Evolutionary conservation across 768 basidiomycete genomes (phyloP).

Genomic region (Psilocybe azurescens): DNA sequence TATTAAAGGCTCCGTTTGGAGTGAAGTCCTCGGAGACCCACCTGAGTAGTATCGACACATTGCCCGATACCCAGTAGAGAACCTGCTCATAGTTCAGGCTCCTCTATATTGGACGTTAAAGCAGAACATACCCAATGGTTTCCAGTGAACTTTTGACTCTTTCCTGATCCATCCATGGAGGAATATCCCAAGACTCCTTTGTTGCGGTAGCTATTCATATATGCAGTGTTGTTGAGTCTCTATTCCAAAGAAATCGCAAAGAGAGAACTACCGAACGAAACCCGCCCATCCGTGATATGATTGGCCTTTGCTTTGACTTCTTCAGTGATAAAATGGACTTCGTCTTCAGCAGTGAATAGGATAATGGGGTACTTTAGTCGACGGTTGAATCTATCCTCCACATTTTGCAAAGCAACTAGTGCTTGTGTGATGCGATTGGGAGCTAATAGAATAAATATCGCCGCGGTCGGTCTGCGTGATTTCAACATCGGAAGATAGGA

Average conservation of each 20-base stretch:
- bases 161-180: conserved; percentile 25
- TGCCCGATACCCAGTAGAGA: conserved; percentile 32
- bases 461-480: conserved; percentile 24
- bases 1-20: background rate
- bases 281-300: conserved; percentile 32
- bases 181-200: conserved; percentile 30
- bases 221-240: background rate
- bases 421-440: conserved; percentile 32
- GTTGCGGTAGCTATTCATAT: conserved; percentile 21
- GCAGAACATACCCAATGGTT: conserved; percentile 26
- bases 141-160: conserved; percentile 27
- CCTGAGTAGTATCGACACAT: conserved; percentile 38
- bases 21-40: conserved; percentile 11
- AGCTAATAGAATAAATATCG: conserved; percentile 32
- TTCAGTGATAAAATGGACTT: conserved; percentile 25
- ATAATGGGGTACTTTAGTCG: conserved; percentile 35
- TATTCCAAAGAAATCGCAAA: background rate
- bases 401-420: conserved; percentile 30
- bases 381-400: conserved; percentile 35
- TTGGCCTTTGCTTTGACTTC: conserved; percentile 28
- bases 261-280: conserved; percentile 30
- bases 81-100: conserved; percentile 14
- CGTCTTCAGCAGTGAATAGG: conserved; percentile 32
- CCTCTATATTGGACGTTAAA: background rate
- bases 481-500: background rate